phyloP scores from a whole-genome alignment of 2,329 filamentous ascomycete species.

The Aureobasidium sp. region DNA sequence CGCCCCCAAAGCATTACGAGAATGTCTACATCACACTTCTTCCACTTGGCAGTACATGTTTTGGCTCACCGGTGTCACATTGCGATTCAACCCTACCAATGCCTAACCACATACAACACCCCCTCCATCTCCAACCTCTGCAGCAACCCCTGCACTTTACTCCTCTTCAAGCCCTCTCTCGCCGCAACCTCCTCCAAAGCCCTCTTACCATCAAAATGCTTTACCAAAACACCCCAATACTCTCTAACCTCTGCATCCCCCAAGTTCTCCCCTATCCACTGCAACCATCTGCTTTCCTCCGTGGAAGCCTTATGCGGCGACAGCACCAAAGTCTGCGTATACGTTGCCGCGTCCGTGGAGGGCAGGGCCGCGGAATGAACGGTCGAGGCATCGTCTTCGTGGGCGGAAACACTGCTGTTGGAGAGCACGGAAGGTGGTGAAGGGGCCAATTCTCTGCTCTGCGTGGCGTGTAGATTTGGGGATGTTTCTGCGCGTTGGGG shows the following conservation, averaged over 20 bases:
- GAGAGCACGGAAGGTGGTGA: not conserved
- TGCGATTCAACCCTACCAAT: conserved; percentile 15
- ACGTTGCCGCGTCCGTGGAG: not conserved
- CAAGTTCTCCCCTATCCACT: conserved; percentile 28
- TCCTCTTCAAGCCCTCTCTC: conserved; percentile 79
- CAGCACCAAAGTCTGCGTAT: conserved; percentile 11
- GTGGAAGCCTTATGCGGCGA: conserved; percentile 15
- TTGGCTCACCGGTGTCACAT: no score
- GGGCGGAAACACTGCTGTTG: not conserved
- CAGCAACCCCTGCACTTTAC: conserved; percentile 38
- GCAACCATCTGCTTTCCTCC: conserved; percentile 15
- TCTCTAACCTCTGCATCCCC: conserved; percentile 56
- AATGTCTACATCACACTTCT: no score
- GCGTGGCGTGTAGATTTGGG: not conserved
- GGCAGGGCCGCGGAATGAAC: not conserved
- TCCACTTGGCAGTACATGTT: no score
- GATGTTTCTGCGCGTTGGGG: not conserved
- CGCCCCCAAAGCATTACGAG: not conserved
- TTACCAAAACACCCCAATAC: conserved; percentile 64
- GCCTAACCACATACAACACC: conserved; percentile 14
- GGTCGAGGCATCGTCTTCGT: not conserved
- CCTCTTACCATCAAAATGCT: conserved; percentile 80
- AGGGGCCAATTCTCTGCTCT: not conserved
- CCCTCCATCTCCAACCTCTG: conserved; percentile 13
- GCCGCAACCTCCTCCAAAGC: conserved; percentile 79